Conservation (phyloP, 2,329 filamentous ascomycete genomes). For the Trichoderma arundinaceum region DNA sequence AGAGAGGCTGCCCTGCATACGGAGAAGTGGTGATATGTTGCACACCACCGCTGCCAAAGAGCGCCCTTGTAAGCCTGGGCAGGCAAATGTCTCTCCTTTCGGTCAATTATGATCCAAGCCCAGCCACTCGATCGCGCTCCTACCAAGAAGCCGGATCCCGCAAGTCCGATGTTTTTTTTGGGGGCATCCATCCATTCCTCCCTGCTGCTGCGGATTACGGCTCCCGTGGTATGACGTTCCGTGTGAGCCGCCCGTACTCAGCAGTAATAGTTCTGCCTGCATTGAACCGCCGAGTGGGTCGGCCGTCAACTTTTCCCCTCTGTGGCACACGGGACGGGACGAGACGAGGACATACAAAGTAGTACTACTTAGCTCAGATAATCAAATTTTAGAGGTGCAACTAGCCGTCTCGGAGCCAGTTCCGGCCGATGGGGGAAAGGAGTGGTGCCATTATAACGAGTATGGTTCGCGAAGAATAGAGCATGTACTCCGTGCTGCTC, state of each 20-base stretch:
- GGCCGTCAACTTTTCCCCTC: slow-evolving; percentile 14
- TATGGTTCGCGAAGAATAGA: not conserved
- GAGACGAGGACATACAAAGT: not conserved
- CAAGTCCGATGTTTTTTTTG: not conserved
- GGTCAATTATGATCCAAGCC: slow-evolving; percentile 19
- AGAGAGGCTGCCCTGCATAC: slow-evolving; percentile 16
- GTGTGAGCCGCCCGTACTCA: not conserved
- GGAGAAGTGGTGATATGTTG: too few species aligned
- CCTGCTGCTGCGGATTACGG: not conserved
- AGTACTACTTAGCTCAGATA: not conserved
- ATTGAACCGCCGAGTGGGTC: slow-evolving; percentile 12
- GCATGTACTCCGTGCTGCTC: not conserved
- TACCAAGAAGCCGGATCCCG: slow-evolving; percentile 8
- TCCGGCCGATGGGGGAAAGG: not conserved
- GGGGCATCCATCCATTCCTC: not conserved
- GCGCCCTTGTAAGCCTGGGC: not conserved
- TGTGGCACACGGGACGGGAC: slow-evolving; percentile 28
- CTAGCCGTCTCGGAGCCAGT: not conserved
- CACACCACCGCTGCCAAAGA: slow-evolving; percentile 14
- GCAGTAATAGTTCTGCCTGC: not conserved
- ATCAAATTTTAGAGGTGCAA: not conserved
- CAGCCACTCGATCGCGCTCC: slow-evolving; percentile 9
- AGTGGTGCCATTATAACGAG: not conserved
- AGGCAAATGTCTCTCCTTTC: slow-evolving; percentile 12
- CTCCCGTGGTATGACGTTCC: not conserved